Conservation (phyloP, 202 grass and related monocot genomes). For the Dendrocalamus latiflorus region DNA sequence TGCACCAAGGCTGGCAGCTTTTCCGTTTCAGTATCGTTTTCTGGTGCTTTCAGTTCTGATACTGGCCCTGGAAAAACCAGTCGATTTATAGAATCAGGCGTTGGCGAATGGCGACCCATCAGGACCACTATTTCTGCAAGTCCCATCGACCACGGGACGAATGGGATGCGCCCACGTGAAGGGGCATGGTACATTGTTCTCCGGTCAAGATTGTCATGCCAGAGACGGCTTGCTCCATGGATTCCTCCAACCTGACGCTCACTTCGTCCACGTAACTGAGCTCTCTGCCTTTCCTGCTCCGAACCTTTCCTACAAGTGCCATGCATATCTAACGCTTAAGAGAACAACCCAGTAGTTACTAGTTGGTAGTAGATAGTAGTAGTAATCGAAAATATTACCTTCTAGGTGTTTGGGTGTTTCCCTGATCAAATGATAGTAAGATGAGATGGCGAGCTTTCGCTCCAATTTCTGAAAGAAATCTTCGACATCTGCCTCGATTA, state of each 20-base stretch:
- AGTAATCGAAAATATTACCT: neutral
- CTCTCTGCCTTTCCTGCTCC: constrained; percentile 35
- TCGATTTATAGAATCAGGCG: neutral
- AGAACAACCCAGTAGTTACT: neutral
- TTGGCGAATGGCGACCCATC: constrained; percentile 3
- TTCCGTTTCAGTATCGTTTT: neutral
- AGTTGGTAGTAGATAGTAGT: neutral
- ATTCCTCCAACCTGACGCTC: constrained; percentile 29
- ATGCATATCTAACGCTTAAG: neutral
- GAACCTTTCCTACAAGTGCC: neutral
- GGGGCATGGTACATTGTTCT: constrained; percentile 24
- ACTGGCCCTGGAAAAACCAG: too few species aligned
- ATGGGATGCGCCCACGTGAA: constrained; percentile 54
- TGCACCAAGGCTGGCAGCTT: constrained; percentile 17
- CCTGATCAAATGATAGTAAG: neutral
- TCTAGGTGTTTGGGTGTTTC: neutral
- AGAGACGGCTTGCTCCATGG: neutral
- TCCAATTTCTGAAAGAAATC: neutral
- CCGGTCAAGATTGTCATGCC: constrained; percentile 52
- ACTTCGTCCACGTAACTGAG: constrained; percentile 30
- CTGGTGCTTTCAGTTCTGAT: too few species aligned
- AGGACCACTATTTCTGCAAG: neutral
- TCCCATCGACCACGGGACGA: constrained; percentile 28
- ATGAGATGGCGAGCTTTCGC: neutral
- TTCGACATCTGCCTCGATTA: neutral